These are phyloP conservation scores for Clohesyomyces aquaticus DNA, from an alignment of 495 filamentous ascomycete species.

Conservation along the genomic window DNA sequence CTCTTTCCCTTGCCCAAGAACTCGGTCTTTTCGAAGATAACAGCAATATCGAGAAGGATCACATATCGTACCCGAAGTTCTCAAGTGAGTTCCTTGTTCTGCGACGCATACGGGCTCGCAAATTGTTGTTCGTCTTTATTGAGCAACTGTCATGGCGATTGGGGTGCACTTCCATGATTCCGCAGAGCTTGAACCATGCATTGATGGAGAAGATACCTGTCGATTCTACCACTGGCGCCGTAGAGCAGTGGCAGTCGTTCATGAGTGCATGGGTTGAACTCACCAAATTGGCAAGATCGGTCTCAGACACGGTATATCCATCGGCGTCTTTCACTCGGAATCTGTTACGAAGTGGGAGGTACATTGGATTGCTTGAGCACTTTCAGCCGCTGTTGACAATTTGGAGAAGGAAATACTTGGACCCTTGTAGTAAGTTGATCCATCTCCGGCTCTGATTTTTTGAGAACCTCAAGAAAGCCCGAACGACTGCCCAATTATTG, in stretches of 20 bases:
- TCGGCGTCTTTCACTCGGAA: conserved; percentile 57
- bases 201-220: conserved; percentile 38
- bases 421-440: conserved; percentile 48
- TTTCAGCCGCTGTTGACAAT: conserved; percentile 56
- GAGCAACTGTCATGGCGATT: conserved; percentile 60
- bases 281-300: conserved; percentile 57
- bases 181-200: conserved; percentile 49
- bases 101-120: conserved; percentile 48
- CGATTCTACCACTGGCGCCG: conserved; percentile 24
- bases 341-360: conserved; percentile 57
- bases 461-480: neutral
- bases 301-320: conserved; percentile 60
- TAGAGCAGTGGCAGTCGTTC: conserved; percentile 39
- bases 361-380: conserved; percentile 56
- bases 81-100: conserved; percentile 20
- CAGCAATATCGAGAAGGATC: conserved; percentile 43
- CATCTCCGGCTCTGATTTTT: neutral
- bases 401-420: conserved; percentile 55
- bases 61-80: conserved; percentile 30
- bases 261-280: conserved; percentile 49
- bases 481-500: no score
- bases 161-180: conserved; percentile 58
- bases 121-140: conserved; percentile 58
- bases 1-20: conserved; percentile 57
- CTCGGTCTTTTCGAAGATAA: conserved; percentile 57